phyloP scores from a whole-genome alignment of 306 rosid species.

The Abrus precatorius region DNA sequence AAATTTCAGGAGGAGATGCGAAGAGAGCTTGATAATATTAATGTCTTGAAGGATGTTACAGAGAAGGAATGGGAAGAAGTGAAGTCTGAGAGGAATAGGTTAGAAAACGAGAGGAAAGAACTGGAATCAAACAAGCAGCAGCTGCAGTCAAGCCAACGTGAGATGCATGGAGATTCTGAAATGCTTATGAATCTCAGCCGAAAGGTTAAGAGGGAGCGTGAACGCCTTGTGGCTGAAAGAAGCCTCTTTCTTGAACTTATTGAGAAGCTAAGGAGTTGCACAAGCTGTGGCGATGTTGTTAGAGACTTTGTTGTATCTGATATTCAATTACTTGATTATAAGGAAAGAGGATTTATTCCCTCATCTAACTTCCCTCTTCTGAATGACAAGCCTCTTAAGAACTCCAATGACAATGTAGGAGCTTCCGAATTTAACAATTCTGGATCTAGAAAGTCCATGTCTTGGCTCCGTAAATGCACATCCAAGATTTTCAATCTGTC shows the following conservation, averaged over 20 bases:
- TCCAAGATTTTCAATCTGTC: slow-evolving; percentile 70
- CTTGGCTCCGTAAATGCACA: slow-evolving; percentile 77
- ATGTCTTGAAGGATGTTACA: slow-evolving; percentile 63
- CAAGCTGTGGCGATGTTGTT: slow-evolving; percentile 70
- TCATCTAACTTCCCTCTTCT: slow-evolving; percentile 48
- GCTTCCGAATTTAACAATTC: slow-evolving; percentile 56
- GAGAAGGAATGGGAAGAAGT: slow-evolving; percentile 76
- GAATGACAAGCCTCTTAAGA: slow-evolving; percentile 46
- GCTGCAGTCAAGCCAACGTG: slow-evolving; percentile 67
- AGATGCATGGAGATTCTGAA: slow-evolving; percentile 76
- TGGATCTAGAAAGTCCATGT: slow-evolving; percentile 55
- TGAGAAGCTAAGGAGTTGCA: slow-evolving; percentile 82
- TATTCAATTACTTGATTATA: slow-evolving; percentile 65
- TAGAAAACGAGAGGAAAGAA: slow-evolving; percentile 69
- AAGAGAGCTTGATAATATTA: slow-evolving; percentile 65
- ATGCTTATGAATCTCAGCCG: slow-evolving; percentile 76
- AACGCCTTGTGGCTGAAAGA: slow-evolving; percentile 73
- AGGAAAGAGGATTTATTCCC: slow-evolving; percentile 49
- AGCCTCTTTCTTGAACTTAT: slow-evolving; percentile 67
- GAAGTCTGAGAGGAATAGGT: slow-evolving; percentile 58
- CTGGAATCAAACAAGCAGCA: slow-evolving; percentile 69
- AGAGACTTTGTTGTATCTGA: slow-evolving; percentile 71
- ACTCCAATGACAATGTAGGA: slow-evolving; percentile 42
- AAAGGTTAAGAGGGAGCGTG: slow-evolving; percentile 83
- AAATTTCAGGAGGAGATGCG: slow-evolving; percentile 78